A percentile compares a stretch with the other conserved stretches of the same genome.
Conservation (phyloP, 345 rosid genomes). For the Linum usitatissimum region DNA sequence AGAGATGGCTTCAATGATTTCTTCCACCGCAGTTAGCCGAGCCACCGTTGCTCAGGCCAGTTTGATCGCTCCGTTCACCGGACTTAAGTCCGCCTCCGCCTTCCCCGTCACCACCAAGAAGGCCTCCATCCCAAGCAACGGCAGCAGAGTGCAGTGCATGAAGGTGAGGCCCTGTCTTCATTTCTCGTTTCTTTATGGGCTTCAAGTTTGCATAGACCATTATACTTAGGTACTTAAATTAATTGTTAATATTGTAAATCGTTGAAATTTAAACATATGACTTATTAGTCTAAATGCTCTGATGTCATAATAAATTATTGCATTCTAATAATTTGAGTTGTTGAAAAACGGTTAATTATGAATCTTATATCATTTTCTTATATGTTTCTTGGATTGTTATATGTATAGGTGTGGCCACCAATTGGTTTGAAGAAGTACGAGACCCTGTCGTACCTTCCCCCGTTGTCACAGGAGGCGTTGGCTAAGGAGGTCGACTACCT, state of each 20-base stretch:
- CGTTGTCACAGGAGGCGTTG: constrained; percentile 17
- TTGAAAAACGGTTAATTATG: not conserved
- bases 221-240: not conserved
- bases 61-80: constrained; percentile 34
- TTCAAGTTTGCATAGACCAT: too few relatives aligned
- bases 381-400: not conserved
- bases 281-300: too few relatives aligned
- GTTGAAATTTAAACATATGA: too few relatives aligned
- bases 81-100: constrained; percentile 24
- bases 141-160: constrained; percentile 30
- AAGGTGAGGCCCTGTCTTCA: constrained; percentile 3
- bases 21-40: constrained; percentile 22
- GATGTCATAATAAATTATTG: too few relatives aligned
- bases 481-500: constrained; percentile 46
- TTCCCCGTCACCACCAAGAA: constrained; percentile 28
- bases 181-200: not conserved
- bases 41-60: constrained; percentile 19
- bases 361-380: not conserved
- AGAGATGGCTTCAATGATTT: constrained; percentile 28
- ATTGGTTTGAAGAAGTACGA: constrained; percentile 21
- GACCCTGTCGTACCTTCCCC: constrained; percentile 43
- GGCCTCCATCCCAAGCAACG: constrained; percentile 29
- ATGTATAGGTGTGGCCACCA: constrained; percentile 27
- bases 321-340: too few relatives aligned
- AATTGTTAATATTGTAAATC: too few relatives aligned